Base-by-base conservation (phyloP, 1,284 basidiomycete species). In the Tilletia indica region DNA sequence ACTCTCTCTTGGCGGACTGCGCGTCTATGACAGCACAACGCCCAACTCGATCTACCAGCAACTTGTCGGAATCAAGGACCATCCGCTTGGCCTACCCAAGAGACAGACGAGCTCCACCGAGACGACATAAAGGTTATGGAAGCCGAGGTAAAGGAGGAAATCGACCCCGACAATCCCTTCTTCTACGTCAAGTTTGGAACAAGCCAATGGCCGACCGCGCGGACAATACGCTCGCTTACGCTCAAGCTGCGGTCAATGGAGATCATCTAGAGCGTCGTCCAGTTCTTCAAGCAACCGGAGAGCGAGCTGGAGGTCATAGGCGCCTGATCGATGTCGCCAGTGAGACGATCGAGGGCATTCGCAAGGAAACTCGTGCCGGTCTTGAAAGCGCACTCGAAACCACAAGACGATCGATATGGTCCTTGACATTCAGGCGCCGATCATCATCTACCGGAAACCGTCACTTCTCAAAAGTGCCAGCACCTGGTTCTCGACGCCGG, bases 331-430 rank as follows among this genome's bases (percentile, higher is more conserved):
- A 90, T 83, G 97, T 91, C 12, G 97, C 97, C 0, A 94, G 92
- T 79, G 90, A 96, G 84, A 98, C 96, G 0, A 87, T 99, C 3
- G 97, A 99, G 83, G 95, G 93, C 3, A 87, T 99, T 68, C 89
- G 95, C 69, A 95, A 96, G 82, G 94, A 99, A 83, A 99, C 97
- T 0, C 87, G 97, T 72, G 93, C 94, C 0, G 94, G 97, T 5
- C 87, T 99, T 66, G 97, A 99, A 86, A 93, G 92, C 85, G 97
- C 96, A 0, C 86, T 99, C 47, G 90, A 94, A 90, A 89, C 19
- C 94, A 97, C 87, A 96, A 96, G 87, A 99, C 96, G 0, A 88
- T 99, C 66, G 96, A 99, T 83, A 88, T 99, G 42, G 92, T 93
- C 77, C 90, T 99, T 86, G 96, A 99, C 82, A 89, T 99, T 88